These are phyloP conservation scores for Trametopsis cervina DNA, from an alignment of 768 basidiomycete genomes.

Conservation along the genomic window DNA sequence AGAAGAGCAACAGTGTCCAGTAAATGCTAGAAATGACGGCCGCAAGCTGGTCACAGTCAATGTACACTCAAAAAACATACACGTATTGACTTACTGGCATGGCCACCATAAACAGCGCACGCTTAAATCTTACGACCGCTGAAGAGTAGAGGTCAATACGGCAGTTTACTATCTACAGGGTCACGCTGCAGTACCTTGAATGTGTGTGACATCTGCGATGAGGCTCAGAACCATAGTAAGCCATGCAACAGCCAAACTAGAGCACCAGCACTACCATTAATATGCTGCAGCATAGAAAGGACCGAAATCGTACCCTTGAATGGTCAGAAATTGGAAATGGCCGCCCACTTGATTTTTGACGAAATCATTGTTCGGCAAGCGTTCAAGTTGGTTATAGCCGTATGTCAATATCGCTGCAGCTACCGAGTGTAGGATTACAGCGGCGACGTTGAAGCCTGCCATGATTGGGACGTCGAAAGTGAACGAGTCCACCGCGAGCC, in stretches of 20 bases:
- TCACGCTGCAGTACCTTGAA: conserved; percentile 29
- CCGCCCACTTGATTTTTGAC: conserved; percentile 51
- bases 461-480: conserved; percentile 1
- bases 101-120: conserved; percentile 53
- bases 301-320: conserved; percentile 55
- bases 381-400: conserved; percentile 24
- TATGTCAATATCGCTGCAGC: conserved; percentile 30
- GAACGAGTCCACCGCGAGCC: not conserved
- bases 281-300: not conserved
- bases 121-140: conserved; percentile 43
- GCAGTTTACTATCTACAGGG: no score
- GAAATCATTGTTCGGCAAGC: conserved; percentile 18
- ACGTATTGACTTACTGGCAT: conserved; percentile 66
- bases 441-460: conserved; percentile 7
- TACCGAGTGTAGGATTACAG: conserved; percentile 25
- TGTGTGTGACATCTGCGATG: conserved; percentile 34
- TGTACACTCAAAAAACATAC: not conserved
- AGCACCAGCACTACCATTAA: not conserved
- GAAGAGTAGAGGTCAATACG: no score
- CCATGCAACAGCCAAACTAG: conserved; percentile 32
- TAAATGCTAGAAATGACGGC: conserved; percentile 54
- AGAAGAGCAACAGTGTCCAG: conserved; percentile 53
- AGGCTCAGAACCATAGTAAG: conserved; percentile 35
- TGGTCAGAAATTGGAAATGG: conserved; percentile 67
- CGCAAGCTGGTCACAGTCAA: conserved; percentile 27